Percentiles rank a stretch among this genome's conserved stretches.
phyloP scores from a whole-genome alignment of 257 asterid genomes.

The Solanum appendiculatum region DNA sequence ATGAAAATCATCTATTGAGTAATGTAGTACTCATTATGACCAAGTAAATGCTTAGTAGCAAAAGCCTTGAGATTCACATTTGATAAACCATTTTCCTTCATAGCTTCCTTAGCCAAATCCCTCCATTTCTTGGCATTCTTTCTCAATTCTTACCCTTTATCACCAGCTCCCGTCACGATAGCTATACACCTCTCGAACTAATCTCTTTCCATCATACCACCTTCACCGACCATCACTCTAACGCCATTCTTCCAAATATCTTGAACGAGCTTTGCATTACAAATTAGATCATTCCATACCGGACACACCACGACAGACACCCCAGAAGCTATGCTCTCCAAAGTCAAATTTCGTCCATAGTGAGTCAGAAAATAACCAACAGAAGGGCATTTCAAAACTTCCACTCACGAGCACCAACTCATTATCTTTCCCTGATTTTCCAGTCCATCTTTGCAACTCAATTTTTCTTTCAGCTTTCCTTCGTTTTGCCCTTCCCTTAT shows the following conservation, averaged over 20 bases:
- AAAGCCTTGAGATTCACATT: no score
- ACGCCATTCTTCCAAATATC: constrained; percentile 38
- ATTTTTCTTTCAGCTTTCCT: background rate
- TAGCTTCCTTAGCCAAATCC: no score
- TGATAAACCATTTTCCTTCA: no score
- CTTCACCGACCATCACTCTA: no score
- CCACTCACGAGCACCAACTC: constrained; percentile 16
- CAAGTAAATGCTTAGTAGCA: no score
- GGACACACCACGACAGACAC: background rate
- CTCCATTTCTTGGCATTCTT: no score
- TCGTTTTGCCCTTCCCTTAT: background rate
- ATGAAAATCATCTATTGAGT: no score
- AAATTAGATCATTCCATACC: constrained; percentile 33
- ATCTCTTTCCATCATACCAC: no score
- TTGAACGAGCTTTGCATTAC: constrained; percentile 37
- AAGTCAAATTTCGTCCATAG: constrained; percentile 40
- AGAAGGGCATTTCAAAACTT: constrained; percentile 9
- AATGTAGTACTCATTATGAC: no score
- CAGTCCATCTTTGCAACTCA: constrained; percentile 3
- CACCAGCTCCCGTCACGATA: no score
- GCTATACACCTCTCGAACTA: no score
- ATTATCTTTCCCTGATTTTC: constrained; percentile 10
- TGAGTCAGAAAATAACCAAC: constrained; percentile 14
- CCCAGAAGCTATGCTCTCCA: constrained; percentile 27
- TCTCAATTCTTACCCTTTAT: no score